Percentiles rank a stretch among this genome's conserved stretches.
These are phyloP conservation scores for Ustilago hordei DNA, from an alignment of 1,284 basidiomycete species.

Conservation along the genomic window DNA sequence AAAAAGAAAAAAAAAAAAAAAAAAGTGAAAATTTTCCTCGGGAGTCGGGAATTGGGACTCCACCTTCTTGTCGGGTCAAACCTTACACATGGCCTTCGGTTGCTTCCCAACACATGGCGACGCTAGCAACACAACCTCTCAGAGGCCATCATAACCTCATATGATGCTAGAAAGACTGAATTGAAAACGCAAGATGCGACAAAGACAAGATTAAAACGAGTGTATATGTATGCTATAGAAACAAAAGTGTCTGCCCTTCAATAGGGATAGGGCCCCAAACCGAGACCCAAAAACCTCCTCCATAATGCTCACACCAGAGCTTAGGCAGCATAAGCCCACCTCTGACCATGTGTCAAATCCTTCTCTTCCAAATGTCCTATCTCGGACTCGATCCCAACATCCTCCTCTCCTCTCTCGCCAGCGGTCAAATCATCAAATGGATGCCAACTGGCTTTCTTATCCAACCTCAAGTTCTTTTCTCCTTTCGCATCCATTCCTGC, in stretches of 20 bases:
- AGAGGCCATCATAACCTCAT: neutral
- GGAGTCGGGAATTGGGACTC: neutral
- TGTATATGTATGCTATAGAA: slow-evolving; percentile 2
- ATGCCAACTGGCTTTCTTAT: slow-evolving; percentile 58
- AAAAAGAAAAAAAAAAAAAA: neutral
- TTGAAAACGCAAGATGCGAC: slow-evolving; percentile 9
- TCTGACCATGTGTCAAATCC: slow-evolving; percentile 56
- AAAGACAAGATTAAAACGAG: slow-evolving; percentile 8
- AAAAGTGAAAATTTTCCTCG: neutral
- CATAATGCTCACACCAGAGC: neutral
- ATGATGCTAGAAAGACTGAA: neutral
- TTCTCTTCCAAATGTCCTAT: slow-evolving; percentile 64
- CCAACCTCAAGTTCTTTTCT: slow-evolving; percentile 30
- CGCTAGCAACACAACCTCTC: neutral
- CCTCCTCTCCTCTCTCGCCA: slow-evolving; percentile 65
- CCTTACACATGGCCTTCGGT: neutral
- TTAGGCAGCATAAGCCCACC: slow-evolving; percentile 61
- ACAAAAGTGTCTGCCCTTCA: neutral
- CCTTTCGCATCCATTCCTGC: slow-evolving; percentile 27
- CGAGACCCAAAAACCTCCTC: neutral
- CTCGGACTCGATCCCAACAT: slow-evolving; percentile 67
- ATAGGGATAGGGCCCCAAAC: neutral
- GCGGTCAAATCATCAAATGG: slow-evolving; percentile 65
- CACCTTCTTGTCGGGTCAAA: neutral
- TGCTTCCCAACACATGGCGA: neutral